Percentiles rank a stretch among this genome's conserved stretches.
Evolutionary conservation across 1,284 basidiomycete genomes (phyloP).

Genomic region (Ceraceosorus bombacis): DNA sequence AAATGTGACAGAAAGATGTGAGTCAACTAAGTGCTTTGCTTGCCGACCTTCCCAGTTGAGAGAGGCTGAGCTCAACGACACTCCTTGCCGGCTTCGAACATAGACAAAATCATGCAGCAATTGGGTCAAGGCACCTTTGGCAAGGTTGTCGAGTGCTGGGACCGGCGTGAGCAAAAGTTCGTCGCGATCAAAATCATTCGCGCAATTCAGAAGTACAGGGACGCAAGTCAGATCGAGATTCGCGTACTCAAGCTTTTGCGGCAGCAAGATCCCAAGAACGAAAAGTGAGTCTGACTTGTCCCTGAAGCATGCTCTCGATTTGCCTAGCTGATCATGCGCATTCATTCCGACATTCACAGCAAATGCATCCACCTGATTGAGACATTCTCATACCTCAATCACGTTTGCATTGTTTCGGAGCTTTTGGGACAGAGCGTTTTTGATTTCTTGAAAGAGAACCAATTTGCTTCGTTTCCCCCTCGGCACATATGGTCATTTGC

Average conservation of each 20-base stretch:
- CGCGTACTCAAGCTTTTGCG: slow-evolving; percentile 86
- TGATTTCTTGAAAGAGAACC: slow-evolving; percentile 97
- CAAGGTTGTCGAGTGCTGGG: slow-evolving; percentile 91
- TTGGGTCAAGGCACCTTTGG: slow-evolving; percentile 98
- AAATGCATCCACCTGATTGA: slow-evolving; percentile 96
- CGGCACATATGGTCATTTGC: slow-evolving; percentile 95
- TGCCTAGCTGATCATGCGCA: neutral
- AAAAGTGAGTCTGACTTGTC: slow-evolving; percentile 60
- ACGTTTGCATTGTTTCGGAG: slow-evolving; percentile 96
- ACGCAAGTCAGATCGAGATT: slow-evolving; percentile 97
- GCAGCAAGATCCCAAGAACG: slow-evolving; percentile 78
- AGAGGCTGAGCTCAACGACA: neutral
- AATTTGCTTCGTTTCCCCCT: slow-evolving; percentile 90
- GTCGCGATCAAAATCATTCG: slow-evolving; percentile 97
- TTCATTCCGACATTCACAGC: slow-evolving; percentile 51
- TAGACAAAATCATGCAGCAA: slow-evolving; percentile 64
- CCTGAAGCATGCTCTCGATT: neutral
- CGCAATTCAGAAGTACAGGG: slow-evolving; percentile 60
- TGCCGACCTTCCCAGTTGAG: neutral
- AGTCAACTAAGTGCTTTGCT: slow-evolving; percentile 4
- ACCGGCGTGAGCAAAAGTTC: slow-evolving; percentile 59
- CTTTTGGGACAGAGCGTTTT: slow-evolving; percentile 95
- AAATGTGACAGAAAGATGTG: slow-evolving; percentile 37
- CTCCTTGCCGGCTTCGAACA: no score
- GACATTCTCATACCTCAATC: slow-evolving; percentile 94